Evolutionary conservation across 129 eudicot genomes (phyloP).

Genomic region (Escallonia herrerae): DNA sequence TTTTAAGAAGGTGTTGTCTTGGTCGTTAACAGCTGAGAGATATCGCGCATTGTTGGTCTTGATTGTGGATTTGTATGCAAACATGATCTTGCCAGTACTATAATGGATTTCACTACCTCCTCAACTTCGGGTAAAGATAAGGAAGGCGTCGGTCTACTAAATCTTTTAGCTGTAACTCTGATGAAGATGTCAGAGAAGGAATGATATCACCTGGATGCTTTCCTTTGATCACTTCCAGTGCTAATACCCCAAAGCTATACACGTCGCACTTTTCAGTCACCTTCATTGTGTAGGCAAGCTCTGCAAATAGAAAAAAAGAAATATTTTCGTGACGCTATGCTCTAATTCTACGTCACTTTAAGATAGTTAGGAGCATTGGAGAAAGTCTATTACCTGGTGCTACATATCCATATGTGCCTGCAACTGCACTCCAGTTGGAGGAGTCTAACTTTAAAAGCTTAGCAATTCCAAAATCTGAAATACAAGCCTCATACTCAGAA

Average conservation of each 20-base stretch:
- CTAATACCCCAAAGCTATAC: no score
- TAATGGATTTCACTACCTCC: neutral
- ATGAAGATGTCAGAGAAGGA: no score
- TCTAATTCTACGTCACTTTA: no score
- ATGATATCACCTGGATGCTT: neutral
- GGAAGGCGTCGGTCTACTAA: neutral
- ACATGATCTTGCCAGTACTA: neutral
- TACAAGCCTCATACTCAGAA: conserved; percentile 13
- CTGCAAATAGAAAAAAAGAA: no score
- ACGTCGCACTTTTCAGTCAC: no score
- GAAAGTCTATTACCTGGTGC: conserved; percentile 25
- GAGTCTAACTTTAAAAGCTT: conserved; percentile 26
- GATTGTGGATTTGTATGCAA: neutral
- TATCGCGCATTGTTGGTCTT: neutral
- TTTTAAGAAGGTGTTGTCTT: no score
- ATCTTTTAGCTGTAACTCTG: neutral
- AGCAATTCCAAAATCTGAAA: conserved; percentile 39
- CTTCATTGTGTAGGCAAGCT: no score
- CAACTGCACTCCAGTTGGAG: conserved; percentile 27
- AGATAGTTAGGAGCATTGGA: no score
- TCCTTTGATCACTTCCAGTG: neutral
- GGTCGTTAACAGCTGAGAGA: no score
- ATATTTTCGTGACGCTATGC: no score
- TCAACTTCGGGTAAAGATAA: neutral
- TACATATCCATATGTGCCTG: conserved; percentile 34